Percentiles rank a stretch among this genome's conserved stretches.
These are phyloP conservation scores for Cladosporium sp. DNA, from an alignment of 2,329 filamentous ascomycete species.

Conservation along the genomic window DNA sequence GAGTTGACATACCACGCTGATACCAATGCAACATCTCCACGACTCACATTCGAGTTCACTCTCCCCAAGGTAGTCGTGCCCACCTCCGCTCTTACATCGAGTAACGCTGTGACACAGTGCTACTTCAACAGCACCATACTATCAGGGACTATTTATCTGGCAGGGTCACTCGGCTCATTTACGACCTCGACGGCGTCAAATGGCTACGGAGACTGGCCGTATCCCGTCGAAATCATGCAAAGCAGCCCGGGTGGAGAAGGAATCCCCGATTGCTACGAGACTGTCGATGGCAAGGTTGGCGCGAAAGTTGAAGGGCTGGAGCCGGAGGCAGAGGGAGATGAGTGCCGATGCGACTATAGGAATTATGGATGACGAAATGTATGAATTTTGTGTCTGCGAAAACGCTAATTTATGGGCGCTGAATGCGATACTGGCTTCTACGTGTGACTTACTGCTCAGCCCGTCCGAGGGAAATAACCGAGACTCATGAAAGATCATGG, in stretches of 20 bases:
- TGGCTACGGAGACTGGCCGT: slow-evolving; percentile 55
- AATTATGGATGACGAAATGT: slow-evolving; percentile 33
- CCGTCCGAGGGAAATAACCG: not conserved
- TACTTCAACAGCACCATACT: slow-evolving; percentile 59
- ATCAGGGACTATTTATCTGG: slow-evolving; percentile 57
- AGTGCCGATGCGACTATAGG: slow-evolving; percentile 51
- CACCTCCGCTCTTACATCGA: slow-evolving; percentile 43
- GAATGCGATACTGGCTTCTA: not conserved
- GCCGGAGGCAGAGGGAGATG: slow-evolving; percentile 32
- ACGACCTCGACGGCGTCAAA: slow-evolving; percentile 11
- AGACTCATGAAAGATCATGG: not conserved
- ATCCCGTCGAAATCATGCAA: slow-evolving; percentile 58
- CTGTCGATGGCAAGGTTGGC: slow-evolving; percentile 39
- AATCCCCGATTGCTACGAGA: slow-evolving; percentile 56
- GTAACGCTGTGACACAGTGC: slow-evolving; percentile 54
- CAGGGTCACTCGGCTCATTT: slow-evolving; percentile 22
- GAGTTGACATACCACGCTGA: slow-evolving; percentile 50
- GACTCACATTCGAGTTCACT: slow-evolving; percentile 58
- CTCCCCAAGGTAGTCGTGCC: slow-evolving; percentile 57
- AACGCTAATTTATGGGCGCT: not conserved
- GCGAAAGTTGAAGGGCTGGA: slow-evolving; percentile 40
- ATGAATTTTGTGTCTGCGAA: not conserved
- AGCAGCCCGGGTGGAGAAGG: slow-evolving; percentile 49
- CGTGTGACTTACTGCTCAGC: not conserved
- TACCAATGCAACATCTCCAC: slow-evolving; percentile 46